Percentiles rank a stretch among this genome's conserved stretches.
phyloP scores from a whole-genome alignment of 352 stramenopile species.

The Aphanomyces cochlioides region DNA sequence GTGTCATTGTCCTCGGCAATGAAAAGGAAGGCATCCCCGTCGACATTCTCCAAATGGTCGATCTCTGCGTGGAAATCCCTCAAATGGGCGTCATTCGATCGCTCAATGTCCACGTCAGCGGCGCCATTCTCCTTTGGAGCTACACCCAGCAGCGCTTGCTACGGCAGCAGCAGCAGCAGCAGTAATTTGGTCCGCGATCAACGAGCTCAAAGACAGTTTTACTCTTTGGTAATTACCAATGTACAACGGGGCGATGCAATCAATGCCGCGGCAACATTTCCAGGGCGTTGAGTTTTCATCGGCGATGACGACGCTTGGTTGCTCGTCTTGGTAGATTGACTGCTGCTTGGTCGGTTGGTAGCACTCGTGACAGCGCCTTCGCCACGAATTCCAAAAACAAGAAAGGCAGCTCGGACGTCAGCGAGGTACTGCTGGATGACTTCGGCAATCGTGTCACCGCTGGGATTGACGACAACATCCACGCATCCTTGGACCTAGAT shows the following conservation, averaged over 20 bases:
- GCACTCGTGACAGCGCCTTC: background rate
- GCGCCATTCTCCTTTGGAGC: constrained; percentile 94
- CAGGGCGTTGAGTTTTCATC: background rate
- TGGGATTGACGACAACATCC: background rate
- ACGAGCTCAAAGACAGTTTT: background rate
- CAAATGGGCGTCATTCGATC: constrained; percentile 95
- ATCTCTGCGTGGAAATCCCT: constrained; percentile 96
- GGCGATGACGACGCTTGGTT: background rate
- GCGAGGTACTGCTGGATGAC: constrained; percentile 19
- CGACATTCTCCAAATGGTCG: constrained; percentile 92
- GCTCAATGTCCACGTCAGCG: constrained; percentile 97
- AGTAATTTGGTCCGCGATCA: background rate
- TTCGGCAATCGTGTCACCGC: constrained; percentile 9
- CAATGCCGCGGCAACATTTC: constrained; percentile 8
- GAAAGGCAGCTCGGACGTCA: background rate
- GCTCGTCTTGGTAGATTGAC: background rate
- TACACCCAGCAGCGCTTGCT: constrained; percentile 90
- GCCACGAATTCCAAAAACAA: constrained; percentile 11
- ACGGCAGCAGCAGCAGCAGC: background rate
- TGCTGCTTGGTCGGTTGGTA: background rate
- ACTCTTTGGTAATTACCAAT: constrained; percentile 13
- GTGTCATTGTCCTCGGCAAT: constrained; percentile 93
- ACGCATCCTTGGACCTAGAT: constrained; percentile 5
- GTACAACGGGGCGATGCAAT: constrained; percentile 13
- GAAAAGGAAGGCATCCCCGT: constrained; percentile 97